phyloP scores from a whole-genome alignment of 169 alveolate species.

The Hepatocystis sp. region DNA sequence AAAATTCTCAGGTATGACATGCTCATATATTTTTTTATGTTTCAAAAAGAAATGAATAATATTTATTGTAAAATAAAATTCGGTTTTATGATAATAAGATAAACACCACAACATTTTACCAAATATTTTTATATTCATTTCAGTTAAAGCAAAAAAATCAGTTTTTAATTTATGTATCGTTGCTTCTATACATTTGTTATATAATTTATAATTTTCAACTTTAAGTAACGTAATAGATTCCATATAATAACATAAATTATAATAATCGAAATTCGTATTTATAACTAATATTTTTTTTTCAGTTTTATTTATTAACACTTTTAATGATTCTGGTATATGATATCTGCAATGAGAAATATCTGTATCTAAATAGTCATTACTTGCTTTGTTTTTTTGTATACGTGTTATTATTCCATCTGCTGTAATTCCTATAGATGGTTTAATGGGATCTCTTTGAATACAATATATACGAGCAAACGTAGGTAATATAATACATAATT shows the following conservation, averaged over 20 bases:
- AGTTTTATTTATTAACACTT: conserved; percentile 20
- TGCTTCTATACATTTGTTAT: conserved; percentile 10
- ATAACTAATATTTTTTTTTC: conserved; percentile 11
- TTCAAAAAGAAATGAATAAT: conserved; percentile 36
- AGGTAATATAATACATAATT: conserved; percentile 45
- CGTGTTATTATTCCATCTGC: not conserved
- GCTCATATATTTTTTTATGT: conserved; percentile 7
- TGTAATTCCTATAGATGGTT: not conserved
- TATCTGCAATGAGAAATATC: conserved; percentile 32
- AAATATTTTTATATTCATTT: conserved; percentile 28
- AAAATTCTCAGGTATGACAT: conserved; percentile 56
- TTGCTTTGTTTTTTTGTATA: conserved; percentile 1
- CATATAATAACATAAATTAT: conserved; percentile 61
- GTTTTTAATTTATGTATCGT: not conserved
- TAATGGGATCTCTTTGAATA: not conserved
- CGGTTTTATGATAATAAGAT: conserved; percentile 74
- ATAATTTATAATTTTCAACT: conserved; percentile 47
- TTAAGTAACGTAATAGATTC: conserved; percentile 48
- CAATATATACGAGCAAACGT: conserved; percentile 68
- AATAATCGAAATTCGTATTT: conserved; percentile 1
- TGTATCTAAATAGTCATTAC: conserved; percentile 23
- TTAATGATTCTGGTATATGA: conserved; percentile 28
- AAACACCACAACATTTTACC: conserved; percentile 75
- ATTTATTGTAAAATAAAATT: conserved; percentile 25
- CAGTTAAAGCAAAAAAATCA: not conserved